Evolutionary conservation across 768 basidiomycete species (phyloP), one percentile per base, ranked within the genome.

Genomic region (Suillus tomentosus): DNA sequence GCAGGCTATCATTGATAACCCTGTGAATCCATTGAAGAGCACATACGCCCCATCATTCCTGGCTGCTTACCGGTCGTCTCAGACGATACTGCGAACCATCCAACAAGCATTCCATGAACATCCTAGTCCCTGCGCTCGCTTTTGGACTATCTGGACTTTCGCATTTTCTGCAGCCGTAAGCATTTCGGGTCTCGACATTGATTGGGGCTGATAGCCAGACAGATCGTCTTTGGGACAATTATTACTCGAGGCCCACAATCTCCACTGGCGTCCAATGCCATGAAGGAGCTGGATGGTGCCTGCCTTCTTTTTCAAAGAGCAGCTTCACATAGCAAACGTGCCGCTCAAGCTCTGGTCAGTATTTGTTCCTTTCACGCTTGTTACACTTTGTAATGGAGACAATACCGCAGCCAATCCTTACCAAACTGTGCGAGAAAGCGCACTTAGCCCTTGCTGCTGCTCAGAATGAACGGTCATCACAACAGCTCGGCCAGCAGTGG

Each of bases 181-280:
- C 27, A 2, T 61, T 13, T 3, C 14, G 48, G 39, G 22, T 31
- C n/a, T 60, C 3, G 22, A 43, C 40, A 9, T 37, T 11, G 13
- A 48, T 17, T 24, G 27, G 58, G 10, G 31, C 61, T 70, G 50
- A 70, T 37, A 43, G 24, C n/a, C 14, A 17, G 10, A 42, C 63
- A 92, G 90, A 82, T 91, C 11, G 87, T 93, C 17, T 89, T 93
- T 69, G 92, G 90, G 4, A 88, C 89, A 5, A 87, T 94, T 22
- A 92, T 90, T 2, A 90, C 88, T 3, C 84, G 89, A 36, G 86
- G 88, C 3, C 92, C 92, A 6, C 78, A 83, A 7, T 90, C 87
- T 1, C 84, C 88, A 0, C 72, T 93, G 13, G 92, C 91, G 0
- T 74, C 81, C 14, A 80, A 83, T 2, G 92, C 92, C 4, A 86